Evolutionary conservation across 306 rosid genomes (phyloP).

Genomic region (Ochetophila trinervis): DNA sequence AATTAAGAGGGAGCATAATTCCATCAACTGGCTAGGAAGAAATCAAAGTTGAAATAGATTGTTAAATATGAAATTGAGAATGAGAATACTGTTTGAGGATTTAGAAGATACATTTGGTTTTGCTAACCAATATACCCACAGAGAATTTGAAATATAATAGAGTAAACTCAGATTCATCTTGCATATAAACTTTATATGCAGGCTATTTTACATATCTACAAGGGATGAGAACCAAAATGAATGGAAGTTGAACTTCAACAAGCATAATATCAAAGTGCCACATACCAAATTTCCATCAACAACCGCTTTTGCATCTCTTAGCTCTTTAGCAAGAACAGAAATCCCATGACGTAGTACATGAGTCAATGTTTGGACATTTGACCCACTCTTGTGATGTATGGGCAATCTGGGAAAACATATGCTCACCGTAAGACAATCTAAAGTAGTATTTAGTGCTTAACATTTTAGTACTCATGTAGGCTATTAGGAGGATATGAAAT

Average conservation of each 20-base stretch:
- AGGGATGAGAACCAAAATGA: neutral
- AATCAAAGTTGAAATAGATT: too few relatives aligned
- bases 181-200: neutral
- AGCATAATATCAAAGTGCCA: neutral
- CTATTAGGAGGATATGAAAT: neutral
- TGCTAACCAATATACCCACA: neutral
- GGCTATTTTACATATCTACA: neutral
- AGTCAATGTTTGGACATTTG: constrained; percentile 53
- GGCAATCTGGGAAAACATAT: constrained; percentile 60
- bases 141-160: too few relatives aligned
- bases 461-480: neutral
- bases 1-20: too few relatives aligned
- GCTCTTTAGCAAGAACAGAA: constrained; percentile 64
- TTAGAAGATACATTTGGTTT: constrained; percentile 7
- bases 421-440: constrained; percentile 13
- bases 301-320: constrained; percentile 56
- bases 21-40: too few relatives aligned
- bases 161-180: neutral
- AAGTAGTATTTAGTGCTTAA: neutral
- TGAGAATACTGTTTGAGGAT: neutral
- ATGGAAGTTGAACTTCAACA: neutral
- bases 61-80: too few relatives aligned
- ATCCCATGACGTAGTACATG: constrained; percentile 63
- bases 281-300: constrained; percentile 86
- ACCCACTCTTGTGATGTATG: constrained; percentile 43